phyloP scores from a whole-genome alignment of 1,284 basidiomycete species.

The Ustilago tritici region DNA sequence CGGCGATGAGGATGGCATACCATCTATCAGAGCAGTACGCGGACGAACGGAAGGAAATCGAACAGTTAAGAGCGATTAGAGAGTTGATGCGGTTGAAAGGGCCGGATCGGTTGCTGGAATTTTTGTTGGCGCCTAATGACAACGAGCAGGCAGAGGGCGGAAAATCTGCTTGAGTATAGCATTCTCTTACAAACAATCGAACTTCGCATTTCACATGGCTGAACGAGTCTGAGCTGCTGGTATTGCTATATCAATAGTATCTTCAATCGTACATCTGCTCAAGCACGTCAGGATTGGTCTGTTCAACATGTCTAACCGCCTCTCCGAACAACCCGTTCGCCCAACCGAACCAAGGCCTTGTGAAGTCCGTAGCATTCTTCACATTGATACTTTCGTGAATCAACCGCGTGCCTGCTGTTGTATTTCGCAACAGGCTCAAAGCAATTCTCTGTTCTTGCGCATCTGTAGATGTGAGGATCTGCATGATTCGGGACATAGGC shows the following conservation, averaged over 20 bases:
- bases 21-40: conserved; percentile 37
- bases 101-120: conserved; percentile 35
- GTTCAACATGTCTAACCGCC: conserved; percentile 48
- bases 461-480: conserved; percentile 56
- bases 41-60: conserved; percentile 47
- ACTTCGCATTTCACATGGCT: neutral
- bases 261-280: conserved; percentile 16
- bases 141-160: neutral
- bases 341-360: conserved; percentile 59
- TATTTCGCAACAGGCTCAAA: conserved; percentile 45
- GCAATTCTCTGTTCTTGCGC: conserved; percentile 47
- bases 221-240: neutral
- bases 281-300: conserved; percentile 44
- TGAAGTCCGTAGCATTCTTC: conserved; percentile 54
- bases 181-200: neutral
- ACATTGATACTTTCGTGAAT: conserved; percentile 63
- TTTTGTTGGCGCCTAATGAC: conserved; percentile 38
- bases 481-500: conserved; percentile 58
- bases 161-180: no score
- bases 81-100: conserved; percentile 54
- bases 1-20: conserved; percentile 21
- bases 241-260: no score
- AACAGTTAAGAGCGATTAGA: conserved; percentile 55
- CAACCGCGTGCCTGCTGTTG: conserved; percentile 58
- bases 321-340: conserved; percentile 59